Evolutionary conservation across 1,284 basidiomycete species (phyloP), one percentile per base, ranked within the genome.

Genomic region (Cystobasidium sp.): DNA sequence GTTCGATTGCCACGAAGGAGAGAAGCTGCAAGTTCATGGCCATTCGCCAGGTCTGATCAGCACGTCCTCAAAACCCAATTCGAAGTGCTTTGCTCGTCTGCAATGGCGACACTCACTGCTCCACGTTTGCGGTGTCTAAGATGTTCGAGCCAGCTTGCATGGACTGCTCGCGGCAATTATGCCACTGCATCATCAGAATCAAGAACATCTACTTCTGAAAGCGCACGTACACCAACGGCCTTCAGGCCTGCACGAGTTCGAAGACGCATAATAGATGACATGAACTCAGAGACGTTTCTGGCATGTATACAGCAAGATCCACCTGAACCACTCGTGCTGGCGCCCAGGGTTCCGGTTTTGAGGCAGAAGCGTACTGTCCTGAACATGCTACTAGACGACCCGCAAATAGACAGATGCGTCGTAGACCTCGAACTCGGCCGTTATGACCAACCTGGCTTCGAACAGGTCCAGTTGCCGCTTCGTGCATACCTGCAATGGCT

Each of bases 401-500:
- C 70, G 37, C 51, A 49, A 31, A 37, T 53, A 10, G 44, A 66
- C 22, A 37, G 18, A 65, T 66, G 70, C 63, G 47, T 75, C 24
- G 74, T 75, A 2, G 74, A 75, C 16, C 22, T 75, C 16, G 74
- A 75, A 56, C 39, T 75, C 7, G 74, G 74, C 8, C 67, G 74
- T 9, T 75, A 75, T 51, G 66, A 74, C 53, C 51, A 61, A 12
- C 22, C 41, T 31, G 74, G 22, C 7, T 71, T 71, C 24, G 67
- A 75, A 31, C 68, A 75, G 44, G 74, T 75, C 14, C 68, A 68
- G 20, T 56, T 75, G 2, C 74, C 74, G 8, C 46, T 75, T 8
- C 43, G 58, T 22, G 55, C 53, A 12, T 75, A 75, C 49, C 24
- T 75, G 43, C n/a, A 70, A 24, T 75, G 74, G 74, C 61, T 75